phyloP scores from a whole-genome alignment of 2,329 filamentous ascomycete species.

The Aspergillus sp. region DNA sequence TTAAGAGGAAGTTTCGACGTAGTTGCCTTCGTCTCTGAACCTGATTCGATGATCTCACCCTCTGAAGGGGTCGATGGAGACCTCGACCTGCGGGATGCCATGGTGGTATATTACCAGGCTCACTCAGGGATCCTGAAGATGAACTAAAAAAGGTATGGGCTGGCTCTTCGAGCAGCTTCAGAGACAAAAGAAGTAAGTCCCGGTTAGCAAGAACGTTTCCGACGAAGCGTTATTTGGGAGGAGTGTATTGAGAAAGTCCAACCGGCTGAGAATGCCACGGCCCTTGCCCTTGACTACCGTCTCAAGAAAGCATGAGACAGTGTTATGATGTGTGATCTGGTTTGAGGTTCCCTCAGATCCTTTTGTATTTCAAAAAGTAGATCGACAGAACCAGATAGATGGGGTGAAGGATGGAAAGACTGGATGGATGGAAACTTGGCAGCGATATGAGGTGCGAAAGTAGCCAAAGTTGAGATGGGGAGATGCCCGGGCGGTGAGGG shows the following conservation, averaged over 20 bases:
- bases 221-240: slow-evolving; percentile 26
- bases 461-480: background rate
- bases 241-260: slow-evolving; percentile 46
- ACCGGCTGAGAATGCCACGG: slow-evolving; percentile 42
- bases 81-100: slow-evolving; percentile 53
- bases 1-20: slow-evolving; percentile 71
- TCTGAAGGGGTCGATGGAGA: slow-evolving; percentile 72
- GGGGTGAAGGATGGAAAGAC: slow-evolving; percentile 10
- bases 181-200: slow-evolving; percentile 19
- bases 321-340: background rate
- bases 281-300: slow-evolving; percentile 25
- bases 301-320: slow-evolving; percentile 11
- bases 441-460: slow-evolving; percentile 11
- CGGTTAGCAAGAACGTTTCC: slow-evolving; percentile 42
- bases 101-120: slow-evolving; percentile 29
- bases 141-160: slow-evolving; percentile 7
- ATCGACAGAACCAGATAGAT: background rate
- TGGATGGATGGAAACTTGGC: slow-evolving; percentile 1
- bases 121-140: background rate
- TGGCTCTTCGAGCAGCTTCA: slow-evolving; percentile 32
- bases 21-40: slow-evolving; percentile 80
- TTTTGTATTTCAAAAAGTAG: background rate
- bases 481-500: slow-evolving; percentile 16
- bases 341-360: background rate
- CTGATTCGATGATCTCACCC: slow-evolving; percentile 80